phyloP scores from a whole-genome alignment of 1,284 basidiomycete species.

The Mycena citricolor region DNA sequence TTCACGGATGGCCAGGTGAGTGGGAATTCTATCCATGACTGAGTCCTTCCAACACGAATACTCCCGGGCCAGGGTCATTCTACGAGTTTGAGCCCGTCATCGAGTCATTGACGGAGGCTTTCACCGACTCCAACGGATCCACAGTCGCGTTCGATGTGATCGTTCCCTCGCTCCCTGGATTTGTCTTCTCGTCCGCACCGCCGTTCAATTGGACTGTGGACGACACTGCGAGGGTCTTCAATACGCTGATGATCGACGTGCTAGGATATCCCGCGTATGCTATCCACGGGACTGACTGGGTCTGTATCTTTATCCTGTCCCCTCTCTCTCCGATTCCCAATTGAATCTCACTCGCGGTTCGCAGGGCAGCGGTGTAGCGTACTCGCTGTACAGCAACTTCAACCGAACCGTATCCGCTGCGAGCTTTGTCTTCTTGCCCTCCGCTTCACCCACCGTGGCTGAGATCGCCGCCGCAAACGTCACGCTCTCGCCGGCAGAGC shows the following conservation, averaged over 20 bases:
- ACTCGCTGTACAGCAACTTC: slow-evolving; percentile 6
- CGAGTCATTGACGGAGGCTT: slow-evolving; percentile 1
- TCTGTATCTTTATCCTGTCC: background rate
- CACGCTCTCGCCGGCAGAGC: slow-evolving; percentile 1
- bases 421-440: slow-evolving; percentile 4
- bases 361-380: slow-evolving; percentile 6
- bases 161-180: slow-evolving; percentile 9
- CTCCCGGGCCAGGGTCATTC: slow-evolving; percentile 16
- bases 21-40: too few species aligned
- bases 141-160: slow-evolving; percentile 8
- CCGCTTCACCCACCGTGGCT: background rate
- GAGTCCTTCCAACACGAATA: too few species aligned
- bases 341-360: background rate
- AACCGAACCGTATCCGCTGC: slow-evolving; percentile 9
- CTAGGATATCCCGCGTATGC: slow-evolving; percentile 8
- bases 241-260: slow-evolving; percentile 14
- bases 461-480: slow-evolving; percentile 6
- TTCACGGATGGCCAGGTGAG: slow-evolving; percentile 10
- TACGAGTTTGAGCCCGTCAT: slow-evolving; percentile 4
- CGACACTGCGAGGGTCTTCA: slow-evolving; percentile 12
- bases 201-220: slow-evolving; percentile 4
- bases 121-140: background rate
- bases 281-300: slow-evolving; percentile 15
- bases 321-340: background rate
- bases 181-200: slow-evolving; percentile 11